Base-by-base conservation (phyloP, 2,329 filamentous ascomycete genomes). In the Cytospora schulzeri region DNA sequence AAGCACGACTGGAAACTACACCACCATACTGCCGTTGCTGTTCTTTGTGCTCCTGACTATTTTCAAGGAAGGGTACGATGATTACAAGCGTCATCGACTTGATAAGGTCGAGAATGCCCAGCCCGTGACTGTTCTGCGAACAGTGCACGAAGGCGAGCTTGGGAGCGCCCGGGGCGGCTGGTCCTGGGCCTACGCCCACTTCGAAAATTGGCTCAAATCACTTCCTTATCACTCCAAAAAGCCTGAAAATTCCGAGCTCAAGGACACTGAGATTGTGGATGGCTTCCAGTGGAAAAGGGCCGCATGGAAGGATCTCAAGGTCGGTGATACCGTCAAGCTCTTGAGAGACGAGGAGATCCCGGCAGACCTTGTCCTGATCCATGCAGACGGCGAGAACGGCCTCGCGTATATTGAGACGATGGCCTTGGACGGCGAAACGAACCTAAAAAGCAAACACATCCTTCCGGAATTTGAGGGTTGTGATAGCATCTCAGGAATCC, bases 321-420 rank as follows among this genome's bases (percentile, higher is more conserved):
- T 86, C 12, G 83, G 83, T 54, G 80, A 85, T 50, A 70, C 83
- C 15, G 68, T 85, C 33, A 76, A 77, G 62, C 74, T 85, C 17
- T 75, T 75, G 28, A 87, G 93, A 59, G 88, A 97, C 71, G 90
- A 96, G 61, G 83, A 89, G 14, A 83, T 93, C 1, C 93, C 94
- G 0, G 93, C 94, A 35, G 94, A 98, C 73, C 78, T 97, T 58
- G 83, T 92, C 2, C 79, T 98, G 38, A 79, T 97, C 24, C 85
- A 94, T 71, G 91, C 91, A 2, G 85, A 87, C 62, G 92, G 91
- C 15, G 87, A 91, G 64, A 92, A 94, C 67, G 89, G 87, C 9
- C 78, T 95, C 59, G 93, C 93, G 0, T 97, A 91, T 70, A 85
- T 93, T 60, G 91, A 94, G 70, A 94, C 91, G 0, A 93, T 93